phyloP scores from a whole-genome alignment of 1,284 basidiomycete genomes.

The Anthracocystis panici-leucophaei region DNA sequence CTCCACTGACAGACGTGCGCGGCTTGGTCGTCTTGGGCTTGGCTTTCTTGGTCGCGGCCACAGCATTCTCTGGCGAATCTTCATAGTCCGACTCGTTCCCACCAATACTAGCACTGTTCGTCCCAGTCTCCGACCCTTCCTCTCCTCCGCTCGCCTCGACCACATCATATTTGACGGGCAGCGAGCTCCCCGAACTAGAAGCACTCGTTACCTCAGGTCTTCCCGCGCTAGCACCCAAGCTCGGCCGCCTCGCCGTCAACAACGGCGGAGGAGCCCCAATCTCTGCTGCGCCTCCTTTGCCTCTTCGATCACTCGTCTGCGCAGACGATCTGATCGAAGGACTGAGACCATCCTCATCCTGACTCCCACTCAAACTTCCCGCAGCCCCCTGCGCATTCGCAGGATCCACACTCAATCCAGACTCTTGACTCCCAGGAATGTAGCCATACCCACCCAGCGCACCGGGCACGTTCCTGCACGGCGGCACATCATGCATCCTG shows the following conservation, averaged over 20 bases:
- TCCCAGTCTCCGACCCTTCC: constrained; percentile 43
- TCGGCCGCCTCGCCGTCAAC: constrained; percentile 15
- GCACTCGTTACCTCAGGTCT: constrained; percentile 1
- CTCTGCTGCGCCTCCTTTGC: constrained; percentile 7
- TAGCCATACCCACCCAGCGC: constrained; percentile 63
- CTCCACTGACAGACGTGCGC: not conserved
- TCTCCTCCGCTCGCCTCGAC: constrained; percentile 37
- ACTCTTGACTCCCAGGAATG: constrained; percentile 65
- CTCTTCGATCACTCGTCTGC: constrained; percentile 38
- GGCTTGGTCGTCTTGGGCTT: constrained; percentile 17
- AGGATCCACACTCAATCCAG: constrained; percentile 49
- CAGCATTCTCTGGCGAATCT: constrained; percentile 21
- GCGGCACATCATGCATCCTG: constrained; percentile 4
- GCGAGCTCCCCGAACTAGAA: not conserved
- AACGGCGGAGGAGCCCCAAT: constrained; percentile 34
- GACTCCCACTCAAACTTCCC: constrained; percentile 44
- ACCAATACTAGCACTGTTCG: constrained; percentile 17
- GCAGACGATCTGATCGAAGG: constrained; percentile 60
- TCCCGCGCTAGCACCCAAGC: not conserved
- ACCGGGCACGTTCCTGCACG: constrained; percentile 38
- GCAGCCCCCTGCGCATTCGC: constrained; percentile 9
- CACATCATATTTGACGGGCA: constrained; percentile 23
- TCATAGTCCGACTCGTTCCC: constrained; percentile 51
- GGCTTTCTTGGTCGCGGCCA: not conserved
- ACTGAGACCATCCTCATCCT: constrained; percentile 47